Evolutionary conservation across 2,329 filamentous ascomycete species (phyloP), one percentile per base, ranked within the genome.

Genomic region (Pseudogymnoascus sp.): DNA sequence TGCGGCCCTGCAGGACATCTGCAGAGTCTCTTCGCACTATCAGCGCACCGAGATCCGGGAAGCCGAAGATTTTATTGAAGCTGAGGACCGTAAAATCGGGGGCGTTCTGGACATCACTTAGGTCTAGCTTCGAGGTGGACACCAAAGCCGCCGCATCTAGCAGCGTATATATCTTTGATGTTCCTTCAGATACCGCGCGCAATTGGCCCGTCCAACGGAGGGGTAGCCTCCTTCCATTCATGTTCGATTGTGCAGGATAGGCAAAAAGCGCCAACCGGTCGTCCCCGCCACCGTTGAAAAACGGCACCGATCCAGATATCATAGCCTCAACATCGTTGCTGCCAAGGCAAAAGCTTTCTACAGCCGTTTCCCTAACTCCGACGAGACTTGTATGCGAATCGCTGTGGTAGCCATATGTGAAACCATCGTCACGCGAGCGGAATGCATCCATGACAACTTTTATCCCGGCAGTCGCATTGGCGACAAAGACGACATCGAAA

Each of bases 41-140:
- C 64, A 99, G 77, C 1, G 88, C 92, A 1, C 93, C 93, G 1
- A 97, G 79, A 72, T 97, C 91, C 0, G 93, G 93, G 67, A 97
- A 97, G 1, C 95, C 93, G 74, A 97, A 97, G n/a, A 97, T 93
- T 74, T 97, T 99, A 78, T 97, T 96, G 67, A 97, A 86, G 74
- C 93, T 97, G 43, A 97, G 71, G 0, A 91, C 89, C 0, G 85
- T 88, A 68, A 97, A 97, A 73, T 97, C 93, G 1, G 93, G 90
- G 0, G 88, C 86, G 0, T 76, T 72, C 0, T 79, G 77, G 0
- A 80, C 69, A 68, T 89, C 77, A 63, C 84, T 79, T 2, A 97
- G 77, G 70, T 96, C 84, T 5, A 97, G 78, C 0, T 85, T 85
- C 3, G 89, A 85, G 0, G 93, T 96, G 6, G 91, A 87, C 8